Evolutionary conservation across 345 rosid species (phyloP).

Genomic region (Brassica nigra): DNA sequence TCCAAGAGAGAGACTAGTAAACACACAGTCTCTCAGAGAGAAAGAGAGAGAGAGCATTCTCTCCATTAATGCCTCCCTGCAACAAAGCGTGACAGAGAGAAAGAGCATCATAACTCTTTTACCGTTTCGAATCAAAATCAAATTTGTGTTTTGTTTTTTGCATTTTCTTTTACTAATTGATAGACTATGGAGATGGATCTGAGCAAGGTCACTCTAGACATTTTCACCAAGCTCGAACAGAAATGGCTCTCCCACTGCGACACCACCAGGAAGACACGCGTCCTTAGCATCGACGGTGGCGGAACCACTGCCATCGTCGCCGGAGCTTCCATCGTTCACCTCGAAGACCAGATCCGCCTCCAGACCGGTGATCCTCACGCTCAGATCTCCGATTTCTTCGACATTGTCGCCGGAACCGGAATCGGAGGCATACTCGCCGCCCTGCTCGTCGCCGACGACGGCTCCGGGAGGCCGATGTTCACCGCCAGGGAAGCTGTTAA

Average conservation of each 20-base stretch:
- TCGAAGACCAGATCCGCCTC: conserved; percentile 89
- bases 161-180: neutral
- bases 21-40: conserved; percentile 14
- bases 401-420: conserved; percentile 85
- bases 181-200: conserved; percentile 61
- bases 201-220: conserved; percentile 87
- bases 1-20: conserved; percentile 24
- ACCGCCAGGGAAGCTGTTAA: conserved; percentile 72
- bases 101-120: neutral
- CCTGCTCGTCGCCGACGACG: conserved; percentile 68
- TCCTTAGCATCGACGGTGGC: conserved; percentile 93
- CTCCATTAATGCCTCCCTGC: conserved; percentile 26
- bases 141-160: neutral
- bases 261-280: conserved; percentile 56
- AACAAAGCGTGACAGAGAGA: conserved; percentile 22
- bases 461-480: conserved; percentile 74
- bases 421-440: conserved; percentile 82
- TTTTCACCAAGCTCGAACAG: conserved; percentile 86
- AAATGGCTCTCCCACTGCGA: conserved; percentile 93
- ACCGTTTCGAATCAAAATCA: neutral
- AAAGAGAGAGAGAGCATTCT: conserved; percentile 1
- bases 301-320: conserved; percentile 71
- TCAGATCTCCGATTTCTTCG: conserved; percentile 82
- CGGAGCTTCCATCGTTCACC: conserved; percentile 65
- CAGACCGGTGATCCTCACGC: conserved; percentile 66